Base-by-base conservation (phyloP, 345 rosid species). In the Citrus australasica region DNA sequence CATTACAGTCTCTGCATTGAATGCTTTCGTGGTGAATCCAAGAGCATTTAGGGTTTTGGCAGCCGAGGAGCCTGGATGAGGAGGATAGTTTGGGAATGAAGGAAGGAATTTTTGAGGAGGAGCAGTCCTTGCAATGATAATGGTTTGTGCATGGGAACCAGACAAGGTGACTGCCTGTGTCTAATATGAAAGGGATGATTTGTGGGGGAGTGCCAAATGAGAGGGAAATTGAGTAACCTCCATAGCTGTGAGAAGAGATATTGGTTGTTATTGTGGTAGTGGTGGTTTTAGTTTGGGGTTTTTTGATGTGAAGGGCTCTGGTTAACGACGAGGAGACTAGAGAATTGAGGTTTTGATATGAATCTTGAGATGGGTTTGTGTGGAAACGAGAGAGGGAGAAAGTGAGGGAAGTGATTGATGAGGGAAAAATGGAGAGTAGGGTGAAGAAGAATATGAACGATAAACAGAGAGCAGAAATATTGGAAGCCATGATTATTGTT, bases 111-210 rank as follows among this genome's bases (percentile, higher is more conserved):
- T 33, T 48, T 5, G 71, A 35, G 80, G 64, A 82, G 22, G 81
- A 72, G 69, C 86, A 87, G 72, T 76, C 69, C 61, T 79, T 69
- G 84, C 90, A 87, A 46, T 53, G 71, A 76, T 83, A 87, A 64
- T 48, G 88, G 32, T 27, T 35, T 66, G 90, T 85, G 79, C 84
- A 87, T 7, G 90, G 86, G 63, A 83, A 85, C 90, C 86, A 87
- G 60, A 85, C 86, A 38, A 85, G 37, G 73, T 64, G 32, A 56
- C 84, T 85, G 73, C 84, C 84, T 4, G 84, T 85, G 66, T 82
- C 85, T 73, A 82, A 21, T 64, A 85, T 33, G 61, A 82, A 82
- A 61, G 82, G 67, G 61, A 77, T 66, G 37, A 78, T 75, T 21
- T 82, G 82, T 7, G 85, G 83, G 51, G 85, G 83, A 40, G 82